Conservation (phyloP, 805 yeast genomes). For the Ogataea trehalophila region DNA sequence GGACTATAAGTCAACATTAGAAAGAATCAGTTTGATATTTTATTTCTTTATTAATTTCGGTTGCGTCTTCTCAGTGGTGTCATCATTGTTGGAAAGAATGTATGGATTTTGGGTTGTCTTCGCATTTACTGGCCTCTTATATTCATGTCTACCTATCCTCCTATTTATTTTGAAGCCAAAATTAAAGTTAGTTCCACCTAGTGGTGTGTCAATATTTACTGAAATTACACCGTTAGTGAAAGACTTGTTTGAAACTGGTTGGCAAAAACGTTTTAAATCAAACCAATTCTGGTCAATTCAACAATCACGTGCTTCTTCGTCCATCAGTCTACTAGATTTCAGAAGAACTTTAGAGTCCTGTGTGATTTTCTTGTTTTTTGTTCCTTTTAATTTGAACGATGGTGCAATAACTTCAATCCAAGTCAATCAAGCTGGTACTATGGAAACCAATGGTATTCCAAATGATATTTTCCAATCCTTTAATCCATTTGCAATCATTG, state of each 20-base stretch:
- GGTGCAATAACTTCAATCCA: constrained; percentile 43
- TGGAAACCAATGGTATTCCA: constrained; percentile 49
- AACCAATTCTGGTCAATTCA: constrained; percentile 38
- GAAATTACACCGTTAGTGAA: constrained; percentile 35
- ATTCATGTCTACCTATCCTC: constrained; percentile 42
- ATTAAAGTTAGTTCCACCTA: constrained; percentile 30
- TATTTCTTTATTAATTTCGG: constrained; percentile 54
- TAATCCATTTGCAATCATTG: constrained; percentile 47
- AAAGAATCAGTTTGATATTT: constrained; percentile 37
- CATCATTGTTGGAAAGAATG: constrained; percentile 43
- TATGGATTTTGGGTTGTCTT: constrained; percentile 50
- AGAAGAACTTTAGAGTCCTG: constrained; percentile 40
- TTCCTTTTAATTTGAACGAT: constrained; percentile 36
- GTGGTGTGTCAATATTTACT: constrained; percentile 41
- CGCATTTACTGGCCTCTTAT: constrained; percentile 48
- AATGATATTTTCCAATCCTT: constrained; percentile 51
- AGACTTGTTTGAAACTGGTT: constrained; percentile 36
- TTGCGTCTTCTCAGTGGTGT: constrained; percentile 44
- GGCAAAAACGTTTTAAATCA: constrained; percentile 33
- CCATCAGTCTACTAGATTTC: constrained; percentile 35
- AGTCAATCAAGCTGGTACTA: constrained; percentile 47
- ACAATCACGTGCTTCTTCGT: constrained; percentile 8
- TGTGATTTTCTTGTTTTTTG: constrained; percentile 40
- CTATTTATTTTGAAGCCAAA: constrained; percentile 33
- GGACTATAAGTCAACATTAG: constrained; percentile 40